Percentiles rank a stretch among this genome's conserved stretches.
Evolutionary conservation across 345 rosid genomes (phyloP).

Genomic region (Camelina hispida): DNA sequence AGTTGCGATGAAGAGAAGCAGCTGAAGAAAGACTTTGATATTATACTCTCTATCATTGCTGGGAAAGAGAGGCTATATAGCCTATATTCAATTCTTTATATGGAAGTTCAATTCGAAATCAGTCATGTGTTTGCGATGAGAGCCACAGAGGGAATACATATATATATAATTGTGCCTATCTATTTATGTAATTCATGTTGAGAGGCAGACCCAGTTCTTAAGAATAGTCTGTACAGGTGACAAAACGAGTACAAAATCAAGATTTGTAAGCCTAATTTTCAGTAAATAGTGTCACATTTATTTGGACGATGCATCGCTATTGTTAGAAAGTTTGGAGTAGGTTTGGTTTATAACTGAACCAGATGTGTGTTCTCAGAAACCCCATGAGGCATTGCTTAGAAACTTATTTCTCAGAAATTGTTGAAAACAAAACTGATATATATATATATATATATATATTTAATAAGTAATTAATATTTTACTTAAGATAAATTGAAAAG

Average conservation of each 20-base stretch:
- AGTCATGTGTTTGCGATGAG: slow-evolving; percentile 21
- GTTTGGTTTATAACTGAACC: too few relatives aligned
- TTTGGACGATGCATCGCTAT: not conserved
- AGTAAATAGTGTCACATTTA: slow-evolving; percentile 15
- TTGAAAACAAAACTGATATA: too few relatives aligned
- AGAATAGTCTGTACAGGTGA: not conserved
- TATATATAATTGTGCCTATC: not conserved
- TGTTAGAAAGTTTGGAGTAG: too few relatives aligned
- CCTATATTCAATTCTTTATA: slow-evolving; percentile 1
- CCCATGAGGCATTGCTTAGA: too few relatives aligned
- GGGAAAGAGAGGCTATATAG: not conserved
- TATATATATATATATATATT: too few relatives aligned
- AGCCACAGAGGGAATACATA: slow-evolving; percentile 6
- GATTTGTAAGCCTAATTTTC: not conserved
- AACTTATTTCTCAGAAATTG: too few relatives aligned
- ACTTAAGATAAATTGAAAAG: too few relatives aligned
- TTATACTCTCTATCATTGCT: not conserved
- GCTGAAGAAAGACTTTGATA: slow-evolving; percentile 15
- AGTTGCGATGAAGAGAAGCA: slow-evolving; percentile 28
- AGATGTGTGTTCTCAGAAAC: too few relatives aligned
- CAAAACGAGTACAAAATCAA: slow-evolving; percentile 1
- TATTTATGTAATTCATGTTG: not conserved
- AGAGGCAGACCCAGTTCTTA: not conserved
- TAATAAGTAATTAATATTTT: too few relatives aligned
- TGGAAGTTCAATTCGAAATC: not conserved